Evolutionary conservation across 768 basidiomycete species (phyloP).

Genomic region (Tricholoma furcatifolium): DNA sequence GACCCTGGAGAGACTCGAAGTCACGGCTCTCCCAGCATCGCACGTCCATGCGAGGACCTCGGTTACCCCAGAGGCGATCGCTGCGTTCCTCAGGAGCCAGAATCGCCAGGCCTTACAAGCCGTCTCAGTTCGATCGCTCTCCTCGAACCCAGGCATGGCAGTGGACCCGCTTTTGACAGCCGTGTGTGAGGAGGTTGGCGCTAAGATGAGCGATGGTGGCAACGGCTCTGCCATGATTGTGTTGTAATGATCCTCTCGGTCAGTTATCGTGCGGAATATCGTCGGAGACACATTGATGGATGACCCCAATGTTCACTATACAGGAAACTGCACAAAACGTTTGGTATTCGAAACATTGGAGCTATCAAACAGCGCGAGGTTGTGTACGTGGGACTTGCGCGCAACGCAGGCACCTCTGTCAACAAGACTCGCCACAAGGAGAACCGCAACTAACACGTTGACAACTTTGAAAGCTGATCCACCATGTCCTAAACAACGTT

Average conservation of each 20-base stretch:
- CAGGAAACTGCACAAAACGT: no score
- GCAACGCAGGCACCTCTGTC: no score
- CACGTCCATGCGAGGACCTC: conserved; percentile 7
- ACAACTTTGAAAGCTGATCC: conserved; percentile 68
- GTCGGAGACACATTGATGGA: neutral
- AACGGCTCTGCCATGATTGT: conserved; percentile 10
- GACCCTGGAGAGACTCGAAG: conserved; percentile 7
- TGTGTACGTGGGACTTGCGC: no score
- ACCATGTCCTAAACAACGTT: conserved; percentile 80
- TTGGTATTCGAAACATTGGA: no score
- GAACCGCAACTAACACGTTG: conserved; percentile 2
- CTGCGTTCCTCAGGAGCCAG: conserved; percentile 2
- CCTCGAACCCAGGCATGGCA: conserved; percentile 1
- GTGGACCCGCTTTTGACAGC: conserved; percentile 5
- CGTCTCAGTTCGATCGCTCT: conserved; percentile 7
- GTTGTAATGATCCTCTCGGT: neutral
- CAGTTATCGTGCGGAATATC: neutral
- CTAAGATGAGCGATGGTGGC: conserved; percentile 9
- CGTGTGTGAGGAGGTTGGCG: conserved; percentile 7
- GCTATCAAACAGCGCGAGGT: no score
- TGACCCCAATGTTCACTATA: no score
- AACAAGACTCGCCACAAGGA: no score
- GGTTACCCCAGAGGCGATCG: conserved; percentile 5
- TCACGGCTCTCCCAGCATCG: conserved; percentile 6
- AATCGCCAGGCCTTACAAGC: conserved; percentile 3